phyloP scores from a whole-genome alignment of 306 rosid species.

The Dicorynia guianensis region DNA sequence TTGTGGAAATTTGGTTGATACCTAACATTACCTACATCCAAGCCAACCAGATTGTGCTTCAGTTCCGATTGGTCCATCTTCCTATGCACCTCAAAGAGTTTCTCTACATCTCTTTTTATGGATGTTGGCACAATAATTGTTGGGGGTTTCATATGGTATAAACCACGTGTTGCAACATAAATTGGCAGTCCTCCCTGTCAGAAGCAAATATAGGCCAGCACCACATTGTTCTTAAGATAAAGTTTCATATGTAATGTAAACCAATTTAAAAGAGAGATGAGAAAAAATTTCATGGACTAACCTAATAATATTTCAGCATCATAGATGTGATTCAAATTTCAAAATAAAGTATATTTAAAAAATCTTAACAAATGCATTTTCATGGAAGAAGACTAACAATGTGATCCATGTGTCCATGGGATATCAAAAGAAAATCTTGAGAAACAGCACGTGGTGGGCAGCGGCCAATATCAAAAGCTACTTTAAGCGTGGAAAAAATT shows the following conservation, averaged over 20 bases:
- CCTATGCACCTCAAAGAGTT: conserved; percentile 83
- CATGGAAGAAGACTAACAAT: conserved; percentile 59
- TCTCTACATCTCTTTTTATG: conserved; percentile 76
- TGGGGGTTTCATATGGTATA: conserved; percentile 88
- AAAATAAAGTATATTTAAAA: not conserved
- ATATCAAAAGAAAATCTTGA: conserved; percentile 79
- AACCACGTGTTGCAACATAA: conserved; percentile 93
- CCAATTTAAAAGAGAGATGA: not conserved
- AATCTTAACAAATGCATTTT: not conserved
- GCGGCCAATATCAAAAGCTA: conserved; percentile 92
- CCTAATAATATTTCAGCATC: conserved; percentile 25
- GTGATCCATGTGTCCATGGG: conserved; percentile 99
- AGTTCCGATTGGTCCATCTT: conserved; percentile 91
- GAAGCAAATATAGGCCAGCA: conserved; percentile 11
- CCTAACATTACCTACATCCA: conserved; percentile 79
- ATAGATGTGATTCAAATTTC: conserved; percentile 8
- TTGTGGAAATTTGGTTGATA: conserved; percentile 34
- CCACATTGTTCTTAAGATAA: conserved; percentile 14
- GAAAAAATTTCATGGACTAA: not conserved
- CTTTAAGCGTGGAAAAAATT: conserved; percentile 71
- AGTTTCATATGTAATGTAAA: not conserved
- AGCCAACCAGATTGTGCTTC: conserved; percentile 74
- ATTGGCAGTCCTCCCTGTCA: conserved; percentile 91
- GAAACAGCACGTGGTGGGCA: conserved; percentile 88
- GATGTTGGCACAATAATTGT: conserved; percentile 79